phyloP scores from a whole-genome alignment of 2,329 filamentous ascomycete species.

The Thelonectria olida region DNA sequence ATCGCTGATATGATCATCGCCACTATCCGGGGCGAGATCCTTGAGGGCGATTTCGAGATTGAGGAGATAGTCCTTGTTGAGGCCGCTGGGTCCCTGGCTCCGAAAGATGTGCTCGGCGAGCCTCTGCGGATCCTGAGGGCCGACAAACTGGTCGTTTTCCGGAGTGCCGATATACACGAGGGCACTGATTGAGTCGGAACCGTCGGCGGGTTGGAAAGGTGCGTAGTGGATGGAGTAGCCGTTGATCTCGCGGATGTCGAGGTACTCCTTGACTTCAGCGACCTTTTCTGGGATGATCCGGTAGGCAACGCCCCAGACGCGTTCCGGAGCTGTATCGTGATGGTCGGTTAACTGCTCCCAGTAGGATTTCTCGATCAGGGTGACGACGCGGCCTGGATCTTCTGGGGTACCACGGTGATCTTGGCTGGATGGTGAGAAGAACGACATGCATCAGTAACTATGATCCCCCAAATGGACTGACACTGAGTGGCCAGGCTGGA shows the following conservation, averaged over 20 bases:
- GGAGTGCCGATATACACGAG: slow-evolving; percentile 96
- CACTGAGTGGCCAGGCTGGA: neutral
- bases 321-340: slow-evolving; percentile 67
- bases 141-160: slow-evolving; percentile 90
- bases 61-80: slow-evolving; percentile 90
- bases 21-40: slow-evolving; percentile 77
- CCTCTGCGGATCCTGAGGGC: slow-evolving; percentile 78
- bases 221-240: slow-evolving; percentile 95
- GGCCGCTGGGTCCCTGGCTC: slow-evolving; percentile 84
- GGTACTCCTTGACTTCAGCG: slow-evolving; percentile 84
- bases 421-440: slow-evolving; percentile 64
- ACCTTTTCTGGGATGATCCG: slow-evolving; percentile 79
- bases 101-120: slow-evolving; percentile 83
- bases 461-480: neutral
- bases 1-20: slow-evolving; percentile 86
- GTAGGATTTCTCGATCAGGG: slow-evolving; percentile 84
- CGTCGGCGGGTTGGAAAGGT: slow-evolving; percentile 71
- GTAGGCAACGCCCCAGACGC: slow-evolving; percentile 93
- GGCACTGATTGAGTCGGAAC: slow-evolving; percentile 54
- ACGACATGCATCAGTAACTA: slow-evolving; percentile 13
- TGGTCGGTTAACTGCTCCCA: slow-evolving; percentile 82
- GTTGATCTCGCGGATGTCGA: slow-evolving; percentile 97
- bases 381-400: slow-evolving; percentile 89
- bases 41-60: slow-evolving; percentile 79
- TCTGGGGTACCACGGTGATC: slow-evolving; percentile 94